Conservation (phyloP, 148 eudicot species). For the Rhododendron henanense region DNA sequence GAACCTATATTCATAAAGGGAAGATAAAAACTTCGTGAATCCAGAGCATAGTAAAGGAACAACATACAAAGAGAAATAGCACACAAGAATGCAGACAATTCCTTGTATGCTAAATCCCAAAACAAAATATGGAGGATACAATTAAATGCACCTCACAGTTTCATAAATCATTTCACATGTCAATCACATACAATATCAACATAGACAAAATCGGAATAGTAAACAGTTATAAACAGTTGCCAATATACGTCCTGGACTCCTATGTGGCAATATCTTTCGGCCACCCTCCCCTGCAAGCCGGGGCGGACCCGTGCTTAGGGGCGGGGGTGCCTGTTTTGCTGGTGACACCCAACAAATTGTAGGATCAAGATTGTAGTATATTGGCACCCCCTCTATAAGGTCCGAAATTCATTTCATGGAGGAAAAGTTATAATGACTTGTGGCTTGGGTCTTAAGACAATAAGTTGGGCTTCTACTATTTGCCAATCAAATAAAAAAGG, state of each 20-base stretch:
- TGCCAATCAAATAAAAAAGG: neutral
- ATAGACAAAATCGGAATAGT: neutral
- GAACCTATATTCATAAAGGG: slow-evolving; percentile 29
- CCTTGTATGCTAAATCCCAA: neutral
- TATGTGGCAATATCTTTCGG: neutral
- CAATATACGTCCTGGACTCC: neutral
- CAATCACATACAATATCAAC: neutral
- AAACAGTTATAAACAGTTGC: neutral
- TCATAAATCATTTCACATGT: neutral
- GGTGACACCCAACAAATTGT: neutral
- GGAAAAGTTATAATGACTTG: too few species aligned
- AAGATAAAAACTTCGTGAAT: neutral
- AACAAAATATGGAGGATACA: neutral
- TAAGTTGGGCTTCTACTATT: neutral
- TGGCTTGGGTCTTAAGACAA: too few species aligned
- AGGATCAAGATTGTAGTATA: neutral
- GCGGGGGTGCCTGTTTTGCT: neutral
- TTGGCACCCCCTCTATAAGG: too few species aligned
- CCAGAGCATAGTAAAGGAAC: neutral
- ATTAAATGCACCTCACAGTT: neutral
- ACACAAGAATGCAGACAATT: neutral
- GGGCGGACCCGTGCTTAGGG: neutral
- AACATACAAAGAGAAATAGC: neutral
- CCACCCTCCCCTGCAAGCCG: neutral
- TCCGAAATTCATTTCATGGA: too few species aligned